These are phyloP conservation scores for Funneliformis geosporum DNA, from an alignment of 192 early-diverging fungal species.

Conservation along the genomic window DNA sequence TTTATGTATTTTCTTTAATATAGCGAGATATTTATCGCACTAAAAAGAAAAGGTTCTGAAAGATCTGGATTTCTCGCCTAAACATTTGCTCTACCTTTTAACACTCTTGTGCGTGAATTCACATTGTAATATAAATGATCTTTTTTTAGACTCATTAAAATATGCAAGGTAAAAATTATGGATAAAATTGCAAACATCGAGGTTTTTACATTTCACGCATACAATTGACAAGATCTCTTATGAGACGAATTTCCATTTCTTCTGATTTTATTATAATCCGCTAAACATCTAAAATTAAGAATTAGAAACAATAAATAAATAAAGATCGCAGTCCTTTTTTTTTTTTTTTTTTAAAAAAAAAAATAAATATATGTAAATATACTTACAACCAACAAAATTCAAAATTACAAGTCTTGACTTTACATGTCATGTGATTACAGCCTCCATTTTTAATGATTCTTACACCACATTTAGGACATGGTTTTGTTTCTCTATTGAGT, in stretches of 20 bases:
- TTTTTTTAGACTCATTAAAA: too few relatives aligned
- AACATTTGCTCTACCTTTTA: too few relatives aligned
- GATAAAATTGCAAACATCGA: too few relatives aligned
- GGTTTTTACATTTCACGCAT: not conserved
- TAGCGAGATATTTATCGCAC: too few relatives aligned
- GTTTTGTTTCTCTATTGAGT: conserved; percentile 13
- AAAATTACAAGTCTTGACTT: not conserved
- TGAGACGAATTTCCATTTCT: conserved; percentile 7
- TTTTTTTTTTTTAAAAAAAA: not conserved
- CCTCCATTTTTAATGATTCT: conserved; percentile 29
- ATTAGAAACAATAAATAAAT: not conserved
- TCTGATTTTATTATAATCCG: conserved; percentile 1
- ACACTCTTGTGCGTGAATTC: too few relatives aligned
- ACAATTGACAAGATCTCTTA: not conserved
- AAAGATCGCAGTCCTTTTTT: not conserved
- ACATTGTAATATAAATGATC: too few relatives aligned
- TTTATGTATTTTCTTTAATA: too few relatives aligned
- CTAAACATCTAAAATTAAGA: not conserved
- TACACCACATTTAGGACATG: conserved; percentile 24
- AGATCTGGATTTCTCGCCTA: too few relatives aligned
- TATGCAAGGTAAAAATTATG: too few relatives aligned
- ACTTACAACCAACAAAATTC: conserved; percentile 34
- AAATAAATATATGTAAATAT: not conserved
- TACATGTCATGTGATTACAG: conserved; percentile 33
- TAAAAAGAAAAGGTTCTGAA: too few relatives aligned